phyloP scores from a whole-genome alignment of 805 yeast species.

The Kodamaea neixiangensis region DNA sequence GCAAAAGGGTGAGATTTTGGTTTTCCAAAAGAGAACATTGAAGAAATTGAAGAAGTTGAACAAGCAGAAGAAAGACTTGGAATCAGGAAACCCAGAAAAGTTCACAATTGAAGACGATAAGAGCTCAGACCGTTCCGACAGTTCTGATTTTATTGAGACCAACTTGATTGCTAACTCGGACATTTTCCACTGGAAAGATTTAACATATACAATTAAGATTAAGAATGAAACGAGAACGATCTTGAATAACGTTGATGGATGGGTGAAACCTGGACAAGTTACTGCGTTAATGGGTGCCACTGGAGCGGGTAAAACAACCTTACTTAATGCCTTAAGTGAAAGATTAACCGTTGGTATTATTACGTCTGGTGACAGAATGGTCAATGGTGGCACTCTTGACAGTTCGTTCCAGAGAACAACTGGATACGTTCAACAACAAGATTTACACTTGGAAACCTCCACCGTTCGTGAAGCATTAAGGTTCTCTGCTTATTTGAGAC shows the following conservation, averaged over 20 bases:
- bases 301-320: constrained; percentile 65
- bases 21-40: constrained; percentile 56
- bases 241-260: constrained; percentile 36
- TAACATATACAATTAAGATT: constrained; percentile 22
- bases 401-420: constrained; percentile 53
- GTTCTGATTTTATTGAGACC: constrained; percentile 8
- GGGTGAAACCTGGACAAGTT: constrained; percentile 50
- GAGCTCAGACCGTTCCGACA: not conserved
- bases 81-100: constrained; percentile 15
- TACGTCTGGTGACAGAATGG: constrained; percentile 55
- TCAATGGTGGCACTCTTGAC: constrained; percentile 53
- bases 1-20: constrained; percentile 38
- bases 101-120: constrained; percentile 3
- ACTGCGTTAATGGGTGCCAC: constrained; percentile 66
- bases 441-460: constrained; percentile 50
- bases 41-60: constrained; percentile 36
- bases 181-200: constrained; percentile 24
- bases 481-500: constrained; percentile 54
- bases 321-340: constrained; percentile 54
- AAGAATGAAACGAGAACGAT: constrained; percentile 23
- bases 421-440: constrained; percentile 64
- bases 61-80: constrained; percentile 15
- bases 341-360: constrained; percentile 57
- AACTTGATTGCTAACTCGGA: constrained; percentile 15
- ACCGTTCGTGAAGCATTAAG: constrained; percentile 56